phyloP scores from a whole-genome alignment of 768 basidiomycete genomes.

The Hygrocybe coccinea region DNA sequence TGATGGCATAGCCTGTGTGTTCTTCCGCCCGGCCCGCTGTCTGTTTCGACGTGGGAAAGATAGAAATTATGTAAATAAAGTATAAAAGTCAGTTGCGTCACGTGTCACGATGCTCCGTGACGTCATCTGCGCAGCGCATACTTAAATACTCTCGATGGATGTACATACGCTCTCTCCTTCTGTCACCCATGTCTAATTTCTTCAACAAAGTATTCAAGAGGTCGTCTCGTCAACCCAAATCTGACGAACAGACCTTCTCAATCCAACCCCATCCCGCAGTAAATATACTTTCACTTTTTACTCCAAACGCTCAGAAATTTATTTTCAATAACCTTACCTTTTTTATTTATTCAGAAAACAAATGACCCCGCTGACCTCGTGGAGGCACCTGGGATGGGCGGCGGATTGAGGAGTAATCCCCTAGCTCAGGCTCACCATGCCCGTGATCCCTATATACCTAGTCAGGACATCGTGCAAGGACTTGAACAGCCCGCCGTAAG shows the following conservation, averaged over 20 bases:
- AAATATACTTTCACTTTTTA: conserved; percentile 14
- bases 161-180: too few species aligned
- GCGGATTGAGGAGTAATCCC: conserved; percentile 36
- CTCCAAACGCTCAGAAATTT: not conserved
- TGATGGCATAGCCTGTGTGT: too few species aligned
- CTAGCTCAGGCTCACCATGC: conserved; percentile 44
- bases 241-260: conserved; percentile 39
- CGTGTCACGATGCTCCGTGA: too few species aligned
- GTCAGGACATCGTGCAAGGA: conserved; percentile 38
- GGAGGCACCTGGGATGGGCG: conserved; percentile 30
- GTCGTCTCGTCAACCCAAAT: conserved; percentile 6
- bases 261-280: conserved; percentile 65
- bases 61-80: too few species aligned
- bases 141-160: too few species aligned
- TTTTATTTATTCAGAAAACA: conserved; percentile 39
- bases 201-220: conserved; percentile 16
- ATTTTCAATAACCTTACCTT: not conserved
- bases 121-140: too few species aligned
- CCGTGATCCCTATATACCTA: conserved; percentile 49
- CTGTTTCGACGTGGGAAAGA: too few species aligned
- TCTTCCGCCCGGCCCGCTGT: too few species aligned
- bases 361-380: conserved; percentile 57
- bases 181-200: conserved; percentile 35
- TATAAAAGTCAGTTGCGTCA: too few species aligned
- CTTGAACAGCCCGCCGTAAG: conserved; percentile 47